Evolutionary conservation across 805 yeast species (phyloP).

Genomic region (Pichia thaimueangensis): DNA sequence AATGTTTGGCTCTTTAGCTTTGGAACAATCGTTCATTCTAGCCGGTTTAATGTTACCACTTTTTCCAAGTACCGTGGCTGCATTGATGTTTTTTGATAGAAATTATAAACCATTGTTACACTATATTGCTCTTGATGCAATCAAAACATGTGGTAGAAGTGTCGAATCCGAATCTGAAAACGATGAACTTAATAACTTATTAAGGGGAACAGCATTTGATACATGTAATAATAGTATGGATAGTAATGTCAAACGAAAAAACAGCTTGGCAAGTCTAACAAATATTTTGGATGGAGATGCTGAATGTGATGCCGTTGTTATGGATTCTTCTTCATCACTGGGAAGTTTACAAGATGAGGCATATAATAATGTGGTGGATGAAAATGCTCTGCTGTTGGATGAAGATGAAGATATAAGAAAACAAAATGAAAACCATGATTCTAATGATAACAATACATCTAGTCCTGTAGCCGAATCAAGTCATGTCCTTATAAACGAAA

Average conservation of each 20-base stretch:
- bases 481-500: neutral
- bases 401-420: constrained; percentile 1
- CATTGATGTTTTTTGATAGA: constrained; percentile 45
- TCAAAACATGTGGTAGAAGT: constrained; percentile 34
- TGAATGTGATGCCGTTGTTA: constrained; percentile 16
- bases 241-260: constrained; percentile 8
- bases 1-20: constrained; percentile 58
- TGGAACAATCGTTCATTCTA: constrained; percentile 48
- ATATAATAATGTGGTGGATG: constrained; percentile 4
- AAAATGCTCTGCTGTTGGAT: constrained; percentile 1
- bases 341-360: constrained; percentile 1
- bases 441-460: neutral
- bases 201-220: constrained; percentile 7
- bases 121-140: constrained; percentile 55
- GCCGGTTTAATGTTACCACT: constrained; percentile 46
- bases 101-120: constrained; percentile 47
- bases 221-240: constrained; percentile 2
- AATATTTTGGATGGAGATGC: constrained; percentile 14
- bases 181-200: constrained; percentile 17
- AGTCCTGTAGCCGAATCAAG: neutral
- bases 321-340: constrained; percentile 6
- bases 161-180: constrained; percentile 21
- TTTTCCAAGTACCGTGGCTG: constrained; percentile 38
- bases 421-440: neutral
- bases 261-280: constrained; percentile 11